Percentiles rank a stretch among this genome's conserved stretches.
Evolutionary conservation across 495 filamentous ascomycete genomes (phyloP).

Genomic region (Podospora didyma): DNA sequence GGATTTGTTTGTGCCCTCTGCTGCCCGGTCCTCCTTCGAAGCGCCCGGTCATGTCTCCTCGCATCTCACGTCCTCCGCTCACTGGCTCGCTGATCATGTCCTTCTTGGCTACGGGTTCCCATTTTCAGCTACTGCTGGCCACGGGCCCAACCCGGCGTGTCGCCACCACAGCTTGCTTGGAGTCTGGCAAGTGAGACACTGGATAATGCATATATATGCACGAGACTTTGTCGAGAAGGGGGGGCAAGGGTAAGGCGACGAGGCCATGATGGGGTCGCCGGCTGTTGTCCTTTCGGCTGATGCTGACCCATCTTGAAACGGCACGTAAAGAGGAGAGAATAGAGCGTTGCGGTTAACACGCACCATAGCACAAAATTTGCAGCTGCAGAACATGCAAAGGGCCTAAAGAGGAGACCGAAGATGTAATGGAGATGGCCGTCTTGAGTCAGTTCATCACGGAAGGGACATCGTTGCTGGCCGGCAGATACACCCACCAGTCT

Average conservation of each 20-base stretch:
- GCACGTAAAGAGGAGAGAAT: neutral
- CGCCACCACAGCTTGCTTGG: conserved; percentile 11
- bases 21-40: neutral
- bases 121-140: conserved; percentile 2
- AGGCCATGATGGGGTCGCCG: neutral
- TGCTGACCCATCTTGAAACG: too few relatives aligned
- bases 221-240: neutral
- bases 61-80: neutral
- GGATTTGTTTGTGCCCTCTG: neutral
- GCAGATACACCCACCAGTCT: too few relatives aligned
- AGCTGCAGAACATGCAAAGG: conserved; percentile 3
- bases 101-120: neutral
- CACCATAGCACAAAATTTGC: conserved; percentile 2
- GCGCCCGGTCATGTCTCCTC: neutral
- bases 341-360: neutral
- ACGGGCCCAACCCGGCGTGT: neutral
- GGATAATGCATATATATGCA: conserved; percentile 11
- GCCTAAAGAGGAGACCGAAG: too few relatives aligned
- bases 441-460: too few relatives aligned
- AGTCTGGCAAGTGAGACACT: conserved; percentile 17
- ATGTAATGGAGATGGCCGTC: too few relatives aligned
- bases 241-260: neutral
- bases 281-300: neutral
- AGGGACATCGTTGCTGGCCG: too few relatives aligned
- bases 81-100: neutral